Conservation (phyloP, 805 yeast species). For the Suhomyces pyralidae region DNA sequence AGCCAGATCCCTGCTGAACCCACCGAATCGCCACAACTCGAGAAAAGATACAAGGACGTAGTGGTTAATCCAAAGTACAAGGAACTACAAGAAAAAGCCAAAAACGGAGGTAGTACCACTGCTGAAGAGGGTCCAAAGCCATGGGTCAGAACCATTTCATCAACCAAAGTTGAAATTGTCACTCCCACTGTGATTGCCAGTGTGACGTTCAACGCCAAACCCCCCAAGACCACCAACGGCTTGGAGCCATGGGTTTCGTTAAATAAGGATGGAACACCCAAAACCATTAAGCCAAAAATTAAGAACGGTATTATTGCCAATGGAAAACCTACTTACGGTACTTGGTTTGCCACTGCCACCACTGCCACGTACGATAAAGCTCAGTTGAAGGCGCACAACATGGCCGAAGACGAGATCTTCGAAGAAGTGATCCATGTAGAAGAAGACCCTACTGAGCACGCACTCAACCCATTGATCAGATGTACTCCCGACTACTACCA, state of each 20-base stretch:
- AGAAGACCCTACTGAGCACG: slow-evolving; percentile 72
- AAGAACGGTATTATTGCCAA: slow-evolving; percentile 70
- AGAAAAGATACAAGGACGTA: slow-evolving; percentile 29
- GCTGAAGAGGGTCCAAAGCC: slow-evolving; percentile 42
- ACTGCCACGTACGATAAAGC: slow-evolving; percentile 57
- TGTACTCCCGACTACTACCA: slow-evolving; percentile 79
- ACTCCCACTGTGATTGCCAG: slow-evolving; percentile 63
- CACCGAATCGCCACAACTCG: slow-evolving; percentile 14
- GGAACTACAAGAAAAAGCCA: slow-evolving; percentile 15
- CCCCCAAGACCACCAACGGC: slow-evolving; percentile 67
- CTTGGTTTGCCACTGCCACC: slow-evolving; percentile 71
- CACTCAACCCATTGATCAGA: slow-evolving; percentile 74
- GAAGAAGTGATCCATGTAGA: slow-evolving; percentile 54
- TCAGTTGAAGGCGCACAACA: slow-evolving; percentile 68
- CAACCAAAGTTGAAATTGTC: slow-evolving; percentile 50
- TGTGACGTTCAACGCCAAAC: slow-evolving; percentile 62
- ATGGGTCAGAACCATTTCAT: slow-evolving; percentile 73
- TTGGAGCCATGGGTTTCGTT: slow-evolving; percentile 80
- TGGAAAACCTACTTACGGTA: slow-evolving; percentile 67
- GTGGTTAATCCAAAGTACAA: slow-evolving; percentile 30
- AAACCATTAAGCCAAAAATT: slow-evolving; percentile 71
- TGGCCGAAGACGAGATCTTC: slow-evolving; percentile 58
- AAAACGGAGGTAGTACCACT: slow-evolving; percentile 3
- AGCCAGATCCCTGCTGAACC: slow-evolving; percentile 5
- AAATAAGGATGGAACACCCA: slow-evolving; percentile 74